These are phyloP conservation scores for Cordyceps tenuipes DNA, from an alignment of 2,329 filamentous ascomycete genomes.

Conservation along the genomic window DNA sequence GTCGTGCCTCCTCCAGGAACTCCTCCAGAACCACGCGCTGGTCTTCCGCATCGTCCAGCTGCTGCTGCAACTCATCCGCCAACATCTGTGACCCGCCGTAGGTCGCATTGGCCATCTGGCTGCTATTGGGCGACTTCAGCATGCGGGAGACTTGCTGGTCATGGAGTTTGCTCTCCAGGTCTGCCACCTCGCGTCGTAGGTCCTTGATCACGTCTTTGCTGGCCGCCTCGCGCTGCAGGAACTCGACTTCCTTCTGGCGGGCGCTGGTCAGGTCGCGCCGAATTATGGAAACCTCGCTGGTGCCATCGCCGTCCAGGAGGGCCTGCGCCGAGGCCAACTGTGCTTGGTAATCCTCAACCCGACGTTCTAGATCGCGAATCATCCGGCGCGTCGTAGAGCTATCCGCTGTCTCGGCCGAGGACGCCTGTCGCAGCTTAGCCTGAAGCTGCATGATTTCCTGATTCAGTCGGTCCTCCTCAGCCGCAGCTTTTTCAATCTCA, in stretches of 20 bases:
- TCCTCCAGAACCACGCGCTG: slow-evolving; percentile 50
- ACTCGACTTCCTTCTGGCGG: slow-evolving; percentile 57
- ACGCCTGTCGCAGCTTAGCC: slow-evolving; percentile 35
- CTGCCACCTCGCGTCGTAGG: slow-evolving; percentile 56
- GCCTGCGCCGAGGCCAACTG: slow-evolving; percentile 28
- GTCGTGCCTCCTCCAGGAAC: slow-evolving; percentile 47
- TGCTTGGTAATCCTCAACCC: slow-evolving; percentile 46
- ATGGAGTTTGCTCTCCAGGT: slow-evolving; percentile 60
- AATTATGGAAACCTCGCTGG: slow-evolving; percentile 50
- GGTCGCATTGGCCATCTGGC: slow-evolving; percentile 13
- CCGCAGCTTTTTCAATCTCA: slow-evolving; percentile 56
- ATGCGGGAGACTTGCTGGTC: slow-evolving; percentile 48
- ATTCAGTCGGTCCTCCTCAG: slow-evolving; percentile 56
- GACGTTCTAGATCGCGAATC: slow-evolving; percentile 56
- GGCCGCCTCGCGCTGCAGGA: slow-evolving; percentile 55
- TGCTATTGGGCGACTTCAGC: slow-evolving; percentile 25
- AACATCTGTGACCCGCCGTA: slow-evolving; percentile 4
- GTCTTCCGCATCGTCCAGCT: slow-evolving; percentile 50
- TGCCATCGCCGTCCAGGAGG: slow-evolving; percentile 32
- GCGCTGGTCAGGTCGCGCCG: slow-evolving; percentile 55
- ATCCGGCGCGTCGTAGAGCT: slow-evolving; percentile 52
- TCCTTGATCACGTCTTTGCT: slow-evolving; percentile 55
- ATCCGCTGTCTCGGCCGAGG: slow-evolving; percentile 42
- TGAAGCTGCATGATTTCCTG: slow-evolving; percentile 47
- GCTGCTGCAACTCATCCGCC: slow-evolving; percentile 41